Base-by-base conservation (phyloP, 2,329 filamentous ascomycete genomes). In the Stachybotrys echinatus region DNA sequence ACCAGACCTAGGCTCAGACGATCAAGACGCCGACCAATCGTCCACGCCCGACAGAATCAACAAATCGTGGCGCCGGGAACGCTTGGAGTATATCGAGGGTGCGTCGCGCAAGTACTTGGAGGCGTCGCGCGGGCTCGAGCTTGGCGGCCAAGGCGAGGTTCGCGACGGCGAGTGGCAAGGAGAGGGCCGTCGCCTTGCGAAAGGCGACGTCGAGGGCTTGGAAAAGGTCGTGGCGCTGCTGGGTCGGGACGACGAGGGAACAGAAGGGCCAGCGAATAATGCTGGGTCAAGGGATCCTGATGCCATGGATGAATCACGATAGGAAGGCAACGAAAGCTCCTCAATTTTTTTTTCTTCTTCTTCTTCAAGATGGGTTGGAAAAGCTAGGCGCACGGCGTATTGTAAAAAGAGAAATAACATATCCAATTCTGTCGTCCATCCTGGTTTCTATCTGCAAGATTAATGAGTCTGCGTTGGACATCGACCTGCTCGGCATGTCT, bases 1-100 rank as follows among this genome's bases (percentile, higher is more conserved):
- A 53, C 83, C 88, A 0, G 83, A 85, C 52, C 70, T 95, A 23
- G 53, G 55, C 42, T 46, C 53, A 12, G 53, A 61, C 40, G 54
- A 58, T 54, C 55, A 63, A 47, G 51, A 58, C n/a, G 59, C 60
- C 3, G 59, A 62, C 6, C 62, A 66, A 10, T 64, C 66, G 6
- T 61, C 66, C 7, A 64, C 66, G 6, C 61, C 61, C 17, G 61
- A 65, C n/a, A 18, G 17, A n/a, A 68, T 52, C 18, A 62, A 74
- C 48, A 75, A 77, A 61, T 78, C 77, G 43, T 88, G 83, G 72
- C 79, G 84, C 38, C 79, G 84, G 48, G 84, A 94, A 65, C 76
- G 92, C 52, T 77, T 86, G 50, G 80, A 87, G 56, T 97, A 97
- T 65, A 84, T 97, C 45, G 92, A 96, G 69, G 79, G 80, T 48